Percentiles rank a stretch among this genome's conserved stretches.
Conservation (phyloP, 179 eudicot species). For the Vitellaria paradoxa region DNA sequence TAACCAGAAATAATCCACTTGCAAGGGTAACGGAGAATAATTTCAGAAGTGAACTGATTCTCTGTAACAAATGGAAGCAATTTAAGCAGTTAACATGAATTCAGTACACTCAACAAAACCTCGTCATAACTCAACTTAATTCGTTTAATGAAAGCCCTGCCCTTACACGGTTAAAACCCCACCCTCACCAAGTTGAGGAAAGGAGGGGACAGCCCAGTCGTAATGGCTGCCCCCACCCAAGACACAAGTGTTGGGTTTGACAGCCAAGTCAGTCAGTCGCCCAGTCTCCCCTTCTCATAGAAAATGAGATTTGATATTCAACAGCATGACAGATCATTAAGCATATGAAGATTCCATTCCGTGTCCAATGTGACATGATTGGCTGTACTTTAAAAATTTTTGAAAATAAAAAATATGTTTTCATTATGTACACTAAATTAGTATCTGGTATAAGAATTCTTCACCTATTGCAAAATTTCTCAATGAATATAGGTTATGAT, state of each 20-base stretch:
- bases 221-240: no score
- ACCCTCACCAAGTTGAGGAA: background rate
- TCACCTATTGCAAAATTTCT: background rate
- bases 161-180: background rate
- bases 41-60: slow-evolving; percentile 47
- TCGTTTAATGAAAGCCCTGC: no score
- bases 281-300: no score
- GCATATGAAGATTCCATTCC: background rate
- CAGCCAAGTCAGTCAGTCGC: no score
- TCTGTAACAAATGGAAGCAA: slow-evolving; percentile 43
- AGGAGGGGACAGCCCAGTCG: no score
- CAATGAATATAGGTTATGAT: background rate
- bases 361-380: background rate
- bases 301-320: background rate
- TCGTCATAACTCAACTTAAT: background rate
- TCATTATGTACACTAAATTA: no score
- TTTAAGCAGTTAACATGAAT: slow-evolving; percentile 1
- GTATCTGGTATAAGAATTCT: background rate
- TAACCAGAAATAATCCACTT: slow-evolving; percentile 53
- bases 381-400: background rate
- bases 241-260: no score
- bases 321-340: background rate
- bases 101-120: slow-evolving; percentile 10
- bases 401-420: background rate
- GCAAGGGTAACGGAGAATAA: slow-evolving; percentile 43